Conservation (phyloP, 768 basidiomycete genomes). For the Ephemerocybe angulata region DNA sequence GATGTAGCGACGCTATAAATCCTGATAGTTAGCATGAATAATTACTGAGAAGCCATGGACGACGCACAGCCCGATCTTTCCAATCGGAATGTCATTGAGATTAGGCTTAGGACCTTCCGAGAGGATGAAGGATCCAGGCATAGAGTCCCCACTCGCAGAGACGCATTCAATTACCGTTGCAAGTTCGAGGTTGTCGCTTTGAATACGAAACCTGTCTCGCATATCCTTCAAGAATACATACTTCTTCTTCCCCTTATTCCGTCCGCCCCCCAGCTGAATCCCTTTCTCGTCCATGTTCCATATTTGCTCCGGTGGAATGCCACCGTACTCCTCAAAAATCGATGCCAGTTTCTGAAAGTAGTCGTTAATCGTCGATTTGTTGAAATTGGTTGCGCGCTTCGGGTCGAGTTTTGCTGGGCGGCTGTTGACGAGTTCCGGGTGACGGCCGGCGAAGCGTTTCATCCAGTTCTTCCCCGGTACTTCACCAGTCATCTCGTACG, state of each 20-base stretch:
- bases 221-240: slow-evolving; percentile 15
- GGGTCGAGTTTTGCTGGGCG: slow-evolving; percentile 8
- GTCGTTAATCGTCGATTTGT: slow-evolving; percentile 1
- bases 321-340: slow-evolving; percentile 15
- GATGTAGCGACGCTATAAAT: slow-evolving; percentile 19
- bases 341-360: slow-evolving; percentile 12
- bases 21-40: not conserved
- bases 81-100: slow-evolving; percentile 1
- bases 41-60: not conserved
- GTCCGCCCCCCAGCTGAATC: slow-evolving; percentile 27
- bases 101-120: slow-evolving; percentile 13
- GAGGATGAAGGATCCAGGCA: slow-evolving; percentile 28
- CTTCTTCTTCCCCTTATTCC: slow-evolving; percentile 17
- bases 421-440: slow-evolving; percentile 16
- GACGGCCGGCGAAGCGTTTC: slow-evolving; percentile 4
- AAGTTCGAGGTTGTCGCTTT: slow-evolving; percentile 36
- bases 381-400: slow-evolving; percentile 3
- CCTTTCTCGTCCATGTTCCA: slow-evolving; percentile 39
- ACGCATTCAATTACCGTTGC: slow-evolving; percentile 40
- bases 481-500: slow-evolving; percentile 11
- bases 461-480: slow-evolving; percentile 13
- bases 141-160: slow-evolving; percentile 27
- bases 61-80: slow-evolving; percentile 1
- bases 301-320: slow-evolving; percentile 27
- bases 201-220: slow-evolving; percentile 16